Base-by-base conservation (phyloP, 2,329 filamentous ascomycete genomes). In the Calonectria hawksworthii region DNA sequence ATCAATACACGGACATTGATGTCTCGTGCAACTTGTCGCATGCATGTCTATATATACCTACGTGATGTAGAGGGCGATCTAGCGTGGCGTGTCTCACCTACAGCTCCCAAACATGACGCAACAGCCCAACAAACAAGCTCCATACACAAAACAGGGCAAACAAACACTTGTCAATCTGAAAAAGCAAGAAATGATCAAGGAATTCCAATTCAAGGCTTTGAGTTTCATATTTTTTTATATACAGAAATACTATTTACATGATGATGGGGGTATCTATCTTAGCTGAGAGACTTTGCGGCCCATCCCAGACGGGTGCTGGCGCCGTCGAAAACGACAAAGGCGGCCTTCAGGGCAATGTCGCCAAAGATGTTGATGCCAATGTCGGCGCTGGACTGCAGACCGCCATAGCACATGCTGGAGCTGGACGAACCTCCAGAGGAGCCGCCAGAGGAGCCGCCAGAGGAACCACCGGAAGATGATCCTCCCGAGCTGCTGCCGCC, bases 321-420 rank as follows among this genome's bases (percentile, higher is more conserved):
- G 7, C 73, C 87, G 79, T 92, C 89, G 81, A 92, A 92, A 32
- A 88, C 89, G 28, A 92, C 89, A 78, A 91, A 91, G 76, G 91
- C 89, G 28, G 89, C 89, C 84, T 92, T 92, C 83, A 92, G 90
- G 75, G 92, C 89, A 77, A 92, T 88, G 74, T 91, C 90, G 23
- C 91, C 91, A 80, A 90, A 92, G 80, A 95, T 93, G 83, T 93
- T 91, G 34, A 89, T 86, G 9, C 66, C 73, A 9, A 79, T 68
- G 14, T 75, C 75, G 11, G 71, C 70, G 64, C 90, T 92, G 36
- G 90, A 87, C 85, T 95, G 93, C n/a, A 95, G 85, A 78, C 93
- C 93, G 70, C 93, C 93, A 76, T 93, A 94, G 86, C 93, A 95
- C 18, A 21, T 64, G 13, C 65, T 56, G 0, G 70, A 26, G 14